Conservation (phyloP, 352 stramenopile genomes). For the Globisporangium okanoganense region DNA sequence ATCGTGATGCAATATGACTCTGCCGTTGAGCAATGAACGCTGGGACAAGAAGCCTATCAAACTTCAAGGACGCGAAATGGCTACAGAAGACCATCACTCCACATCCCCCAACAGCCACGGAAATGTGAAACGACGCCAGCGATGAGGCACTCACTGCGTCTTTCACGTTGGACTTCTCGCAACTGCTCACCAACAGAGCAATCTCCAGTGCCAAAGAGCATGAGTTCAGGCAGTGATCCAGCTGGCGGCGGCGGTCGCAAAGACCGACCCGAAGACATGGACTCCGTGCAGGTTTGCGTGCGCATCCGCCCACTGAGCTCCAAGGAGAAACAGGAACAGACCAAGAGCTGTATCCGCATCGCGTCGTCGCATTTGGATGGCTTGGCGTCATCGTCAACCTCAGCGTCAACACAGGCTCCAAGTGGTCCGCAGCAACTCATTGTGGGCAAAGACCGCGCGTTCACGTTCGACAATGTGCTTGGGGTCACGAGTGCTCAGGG, state of each 20-base stretch:
- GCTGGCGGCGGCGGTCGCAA: conserved; percentile 2
- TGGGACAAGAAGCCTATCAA: not conserved
- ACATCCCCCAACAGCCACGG: not conserved
- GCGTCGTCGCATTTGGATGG: conserved; percentile 36
- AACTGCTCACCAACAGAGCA: not conserved
- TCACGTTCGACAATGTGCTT: conserved; percentile 90
- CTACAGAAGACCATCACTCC: conserved; percentile 1
- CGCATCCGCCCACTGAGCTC: conserved; percentile 61
- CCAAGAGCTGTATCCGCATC: conserved; percentile 76
- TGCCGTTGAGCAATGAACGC: not conserved
- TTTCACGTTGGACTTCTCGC: not conserved
- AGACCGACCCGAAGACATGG: conserved; percentile 34
- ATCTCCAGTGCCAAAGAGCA: not conserved
- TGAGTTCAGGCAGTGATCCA: not conserved
- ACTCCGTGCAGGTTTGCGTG: conserved; percentile 74
- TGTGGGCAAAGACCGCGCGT: conserved; percentile 80
- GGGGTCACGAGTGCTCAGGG: conserved; percentile 65
- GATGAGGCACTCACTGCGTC: not conserved
- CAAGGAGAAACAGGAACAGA: conserved; percentile 64
- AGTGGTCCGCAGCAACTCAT: conserved; percentile 58
- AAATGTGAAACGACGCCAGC: conserved; percentile 3
- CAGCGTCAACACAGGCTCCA: conserved; percentile 8
- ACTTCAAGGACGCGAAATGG: not conserved
- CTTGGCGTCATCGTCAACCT: conserved; percentile 26
- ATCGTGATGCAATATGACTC: not conserved